These are phyloP conservation scores for Zelopaecilomyces penicillatus DNA, from an alignment of 2,329 filamentous ascomycete species.

Conservation along the genomic window DNA sequence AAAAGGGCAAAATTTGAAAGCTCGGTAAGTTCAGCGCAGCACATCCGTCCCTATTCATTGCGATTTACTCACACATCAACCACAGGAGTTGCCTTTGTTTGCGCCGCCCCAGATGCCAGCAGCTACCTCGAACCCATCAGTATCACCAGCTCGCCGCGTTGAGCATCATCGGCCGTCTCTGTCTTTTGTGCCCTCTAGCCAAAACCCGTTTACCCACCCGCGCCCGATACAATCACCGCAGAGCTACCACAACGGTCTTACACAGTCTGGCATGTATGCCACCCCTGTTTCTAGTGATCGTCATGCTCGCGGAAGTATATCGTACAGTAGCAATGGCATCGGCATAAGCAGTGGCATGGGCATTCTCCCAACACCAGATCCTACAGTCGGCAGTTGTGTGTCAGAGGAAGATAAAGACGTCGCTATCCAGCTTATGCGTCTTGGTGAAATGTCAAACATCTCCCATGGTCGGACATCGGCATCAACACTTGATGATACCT, in stretches of 20 bases:
- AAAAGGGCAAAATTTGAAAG: constrained; percentile 95
- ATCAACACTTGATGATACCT: constrained; percentile 86
- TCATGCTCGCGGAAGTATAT: constrained; percentile 56
- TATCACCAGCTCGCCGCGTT: constrained; percentile 80
- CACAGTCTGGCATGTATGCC: constrained; percentile 49
- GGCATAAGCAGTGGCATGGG: constrained; percentile 28
- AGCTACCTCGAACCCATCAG: constrained; percentile 92
- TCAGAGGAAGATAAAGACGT: constrained; percentile 93
- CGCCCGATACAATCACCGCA: constrained; percentile 78
- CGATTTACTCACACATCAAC: constrained; percentile 23
- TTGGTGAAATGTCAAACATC: constrained; percentile 88
- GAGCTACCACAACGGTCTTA: constrained; percentile 49
- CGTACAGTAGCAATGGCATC: constrained; percentile 40
- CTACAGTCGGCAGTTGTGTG: constrained; percentile 94
- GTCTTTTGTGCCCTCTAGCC: constrained; percentile 66
- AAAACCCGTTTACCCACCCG: constrained; percentile 72
- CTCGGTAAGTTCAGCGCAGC: constrained; percentile 60
- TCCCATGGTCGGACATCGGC: constrained; percentile 89
- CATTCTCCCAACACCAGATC: constrained; percentile 85
- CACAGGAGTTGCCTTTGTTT: constrained; percentile 88
- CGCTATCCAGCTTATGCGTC: constrained; percentile 89
- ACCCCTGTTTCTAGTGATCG: constrained; percentile 55
- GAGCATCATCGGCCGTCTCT: constrained; percentile 62
- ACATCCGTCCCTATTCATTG: background rate
- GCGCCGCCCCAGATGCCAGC: constrained; percentile 90